Evolutionary conservation across 306 rosid genomes (phyloP).

Genomic region (Gynostemma pentaphyllum): DNA sequence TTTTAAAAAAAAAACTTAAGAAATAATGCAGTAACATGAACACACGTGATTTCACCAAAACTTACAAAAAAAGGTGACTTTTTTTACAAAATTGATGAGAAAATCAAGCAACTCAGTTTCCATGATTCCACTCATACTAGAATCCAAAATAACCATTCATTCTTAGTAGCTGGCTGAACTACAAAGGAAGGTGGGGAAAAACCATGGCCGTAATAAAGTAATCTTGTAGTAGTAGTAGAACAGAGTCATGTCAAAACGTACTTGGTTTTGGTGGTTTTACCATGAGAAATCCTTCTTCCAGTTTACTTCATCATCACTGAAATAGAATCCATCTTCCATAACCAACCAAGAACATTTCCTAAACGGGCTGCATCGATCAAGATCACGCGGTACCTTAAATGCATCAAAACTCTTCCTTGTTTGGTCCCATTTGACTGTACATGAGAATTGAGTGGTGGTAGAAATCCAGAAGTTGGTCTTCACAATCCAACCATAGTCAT

Average conservation of each 20-base stretch:
- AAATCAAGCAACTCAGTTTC: not conserved
- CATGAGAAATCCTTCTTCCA: conserved; percentile 77
- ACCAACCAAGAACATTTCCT: conserved; percentile 67
- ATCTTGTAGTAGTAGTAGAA: conserved; percentile 1
- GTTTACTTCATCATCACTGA: conserved; percentile 61
- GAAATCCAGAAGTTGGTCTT: conserved; percentile 42
- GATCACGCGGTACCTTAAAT: conserved; percentile 57
- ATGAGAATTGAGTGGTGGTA: conserved; percentile 29
- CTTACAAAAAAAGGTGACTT: not conserved
- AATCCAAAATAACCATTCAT: not conserved
- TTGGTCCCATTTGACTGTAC: conserved; percentile 71
- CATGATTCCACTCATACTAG: not conserved
- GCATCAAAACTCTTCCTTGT: conserved; percentile 63
- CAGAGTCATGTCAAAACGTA: not conserved
- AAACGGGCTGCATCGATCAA: conserved; percentile 33
- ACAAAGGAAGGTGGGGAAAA: not conserved
- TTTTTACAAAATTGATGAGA: not conserved
- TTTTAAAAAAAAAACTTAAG: not conserved
- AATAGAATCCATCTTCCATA: conserved; percentile 62
- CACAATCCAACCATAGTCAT: conserved; percentile 70
- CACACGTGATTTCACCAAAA: not conserved
- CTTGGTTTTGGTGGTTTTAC: conserved; percentile 17
- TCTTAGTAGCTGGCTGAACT: too few relatives aligned
- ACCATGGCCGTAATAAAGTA: not conserved
- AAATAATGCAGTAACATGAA: not conserved